Evolutionary conservation across 805 yeast species (phyloP), one percentile per base, ranked within the genome.

Genomic region (Tetrapisispora fleetii): DNA sequence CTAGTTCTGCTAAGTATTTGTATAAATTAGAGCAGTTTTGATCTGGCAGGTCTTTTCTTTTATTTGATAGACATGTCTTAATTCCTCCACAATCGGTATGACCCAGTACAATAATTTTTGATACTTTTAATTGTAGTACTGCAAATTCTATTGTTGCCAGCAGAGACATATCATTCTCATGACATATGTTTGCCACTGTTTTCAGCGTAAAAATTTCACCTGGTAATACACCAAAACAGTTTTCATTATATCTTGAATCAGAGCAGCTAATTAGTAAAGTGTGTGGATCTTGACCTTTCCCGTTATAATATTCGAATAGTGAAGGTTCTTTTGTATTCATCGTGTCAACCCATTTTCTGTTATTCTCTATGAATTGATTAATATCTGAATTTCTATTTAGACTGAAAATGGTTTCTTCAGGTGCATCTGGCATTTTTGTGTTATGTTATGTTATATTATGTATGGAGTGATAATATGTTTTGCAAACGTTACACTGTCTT

Each of bases 71-170:
- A 9, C 89, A 80, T 21, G 95, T 88, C 79, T 85, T 80, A 45
- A 87, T 79, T 30, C 96, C 97, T 45, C 96, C 96, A 73, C 98
- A 90, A 65, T 87, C 95, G 32, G 93, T 84, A 68, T 90, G 98
- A 3, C 97, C 98, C 67, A 96, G 86, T 6, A 90, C 84, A 48
- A 90, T 75, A 46, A 90, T 80, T 61, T 85, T 87, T 54, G 74
- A 76, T 37, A 91, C 95, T 59, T 85, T 83, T 51, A 90, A 73
- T 14, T 83, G 87, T 55, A 86, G 89, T 55, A 91, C 79, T 5
- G 96, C 95, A 60, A 86, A 87, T 65, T 90, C 96, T 30, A 91
- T 70, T 2, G 89, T 89, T 0, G 95, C 82, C 62, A 79, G 80
- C 18, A 83, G 74, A 38, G 88, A 77, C 41, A 83, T 69, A 64